Conservation (phyloP, 78 protist genomes). For the slime mould (Dictyostelium discoideum) region dicty_2.7 NC_007090.3:4465501-4466000, state of each 20-base stretch:
- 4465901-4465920: no score
- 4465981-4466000: no score
- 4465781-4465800: not conserved
- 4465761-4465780: not conserved
- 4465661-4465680: conserved; percentile 18
- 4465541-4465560: not conserved
- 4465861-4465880: no score
- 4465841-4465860: no score
- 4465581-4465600: not conserved
- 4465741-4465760: conserved; percentile 31
- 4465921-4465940: no score
- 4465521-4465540: conserved; percentile 4
- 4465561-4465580: conserved; percentile 17
- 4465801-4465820: no score
- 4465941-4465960: no score
- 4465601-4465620: conserved; percentile 44
- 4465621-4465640: conserved; percentile 7
- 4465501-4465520: not conserved
- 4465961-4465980: no score
- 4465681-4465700: conserved; percentile 50
- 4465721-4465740: conserved; percentile 23
- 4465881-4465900: no score
- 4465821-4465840: no score
- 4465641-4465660: not conserved
- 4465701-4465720: conserved; percentile 24